A percentile compares a stretch with the other conserved stretches of the same genome.
Evolutionary conservation across 768 basidiomycete species (phyloP).

Genomic region (Lenzites betulinus): DNA sequence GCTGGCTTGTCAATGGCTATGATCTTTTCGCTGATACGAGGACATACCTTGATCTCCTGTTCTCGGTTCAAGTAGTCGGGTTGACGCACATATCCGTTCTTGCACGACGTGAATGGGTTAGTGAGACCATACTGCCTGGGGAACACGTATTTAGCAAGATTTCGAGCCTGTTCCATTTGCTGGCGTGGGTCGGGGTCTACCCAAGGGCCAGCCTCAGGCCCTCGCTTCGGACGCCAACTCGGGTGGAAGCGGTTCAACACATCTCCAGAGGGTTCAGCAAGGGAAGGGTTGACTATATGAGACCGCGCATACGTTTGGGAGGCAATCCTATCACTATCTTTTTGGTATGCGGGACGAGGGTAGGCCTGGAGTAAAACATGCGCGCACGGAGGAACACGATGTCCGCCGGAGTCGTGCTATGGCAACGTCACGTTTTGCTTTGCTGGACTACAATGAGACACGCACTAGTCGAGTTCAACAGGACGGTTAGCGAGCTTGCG

Average conservation of each 20-base stretch:
- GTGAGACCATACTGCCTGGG: conserved; percentile 73
- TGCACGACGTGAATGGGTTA: conserved; percentile 50
- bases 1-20: background rate
- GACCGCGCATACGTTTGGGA: conserved; percentile 52
- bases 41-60: conserved; percentile 64
- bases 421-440: background rate
- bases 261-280: conserved; percentile 45
- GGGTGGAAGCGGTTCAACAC: conserved; percentile 60
- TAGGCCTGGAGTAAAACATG: conserved; percentile 70
- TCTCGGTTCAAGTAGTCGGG: conserved; percentile 65
- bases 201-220: conserved; percentile 31
- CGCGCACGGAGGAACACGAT: conserved; percentile 54
- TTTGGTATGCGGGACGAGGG: conserved; percentile 49
- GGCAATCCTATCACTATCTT: conserved; percentile 66
- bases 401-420: conserved; percentile 50
- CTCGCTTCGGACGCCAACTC: conserved; percentile 40
- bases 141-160: conserved; percentile 83
- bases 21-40: too few relatives aligned
- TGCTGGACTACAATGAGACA: background rate
- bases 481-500: background rate
- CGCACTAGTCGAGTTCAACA: background rate
- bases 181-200: conserved; percentile 48
- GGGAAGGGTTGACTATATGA: background rate
- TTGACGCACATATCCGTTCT: conserved; percentile 4
- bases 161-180: conserved; percentile 55